A percentile compares a stretch with the other conserved stretches of the same genome.
These are phyloP conservation scores for Linnemannia zychae DNA, from an alignment of 192 early-diverging fungal species.

Conservation along the genomic window DNA sequence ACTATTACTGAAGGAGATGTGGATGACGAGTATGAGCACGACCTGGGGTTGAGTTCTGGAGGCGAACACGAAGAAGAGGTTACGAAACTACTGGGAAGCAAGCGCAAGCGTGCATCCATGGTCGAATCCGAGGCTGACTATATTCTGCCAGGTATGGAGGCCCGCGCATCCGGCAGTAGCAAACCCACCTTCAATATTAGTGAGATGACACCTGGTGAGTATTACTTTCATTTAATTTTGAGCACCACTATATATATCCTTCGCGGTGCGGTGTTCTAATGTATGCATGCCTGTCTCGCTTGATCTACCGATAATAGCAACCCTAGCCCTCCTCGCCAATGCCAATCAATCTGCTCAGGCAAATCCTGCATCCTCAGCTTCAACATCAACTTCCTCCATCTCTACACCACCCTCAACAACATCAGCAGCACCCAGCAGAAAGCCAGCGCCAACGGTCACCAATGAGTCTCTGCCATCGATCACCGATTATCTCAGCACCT, in stretches of 20 bases:
- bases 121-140: constrained; percentile 27
- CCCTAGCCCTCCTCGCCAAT: constrained; percentile 33
- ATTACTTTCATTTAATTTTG: background rate
- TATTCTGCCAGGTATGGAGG: constrained; percentile 32
- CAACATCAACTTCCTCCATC: background rate
- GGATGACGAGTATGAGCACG: constrained; percentile 25
- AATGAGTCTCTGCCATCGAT: background rate
- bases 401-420: constrained; percentile 10
- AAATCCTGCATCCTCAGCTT: background rate
- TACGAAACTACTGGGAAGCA: constrained; percentile 33
- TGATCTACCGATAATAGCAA: constrained; percentile 8
- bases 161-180: background rate
- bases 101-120: constrained; percentile 47
- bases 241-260: background rate
- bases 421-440: background rate
- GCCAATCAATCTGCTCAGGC: constrained; percentile 22
- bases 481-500: constrained; percentile 12
- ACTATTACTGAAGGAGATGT: constrained; percentile 46
- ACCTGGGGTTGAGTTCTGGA: background rate
- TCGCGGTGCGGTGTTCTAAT: background rate
- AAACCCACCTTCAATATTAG: constrained; percentile 24
- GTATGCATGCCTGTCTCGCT: background rate
- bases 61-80: constrained; percentile 47
- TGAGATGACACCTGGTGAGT: constrained; percentile 45
- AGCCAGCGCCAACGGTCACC: background rate